Percentiles rank a stretch among this genome's conserved stretches.
phyloP scores from a whole-genome alignment of 164 flowering plant genomes.

The Magnolia changhungtana region DNA sequence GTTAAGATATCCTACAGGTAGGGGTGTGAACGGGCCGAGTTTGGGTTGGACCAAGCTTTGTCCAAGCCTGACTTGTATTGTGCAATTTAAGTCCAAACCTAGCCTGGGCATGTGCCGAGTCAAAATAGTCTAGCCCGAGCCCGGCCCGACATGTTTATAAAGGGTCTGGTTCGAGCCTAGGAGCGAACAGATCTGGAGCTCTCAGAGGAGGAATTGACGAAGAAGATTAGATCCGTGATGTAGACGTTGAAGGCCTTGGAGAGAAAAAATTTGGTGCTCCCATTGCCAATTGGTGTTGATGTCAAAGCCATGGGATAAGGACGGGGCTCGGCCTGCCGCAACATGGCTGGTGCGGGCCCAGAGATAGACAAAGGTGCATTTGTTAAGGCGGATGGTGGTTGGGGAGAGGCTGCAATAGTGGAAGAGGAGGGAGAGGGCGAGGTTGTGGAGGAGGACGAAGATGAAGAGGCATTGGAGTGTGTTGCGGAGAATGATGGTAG shows the following conservation, averaged over 20 bases:
- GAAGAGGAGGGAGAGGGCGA: constrained; percentile 23
- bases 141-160: too few relatives aligned
- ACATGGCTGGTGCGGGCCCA: constrained; percentile 26
- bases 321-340: constrained; percentile 25
- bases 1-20: too few relatives aligned
- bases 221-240: constrained; percentile 46
- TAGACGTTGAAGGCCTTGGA: constrained; percentile 35
- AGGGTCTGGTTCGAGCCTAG: too few relatives aligned
- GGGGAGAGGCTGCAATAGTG: constrained; percentile 28
- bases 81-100: too few relatives aligned
- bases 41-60: too few relatives aligned
- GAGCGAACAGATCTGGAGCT: background rate
- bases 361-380: constrained; percentile 36
- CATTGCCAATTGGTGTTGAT: constrained; percentile 48
- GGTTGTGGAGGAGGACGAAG: constrained; percentile 20
- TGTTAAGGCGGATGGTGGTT: constrained; percentile 31
- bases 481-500: background rate
- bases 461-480: background rate
- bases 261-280: constrained; percentile 23
- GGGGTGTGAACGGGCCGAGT: too few relatives aligned
- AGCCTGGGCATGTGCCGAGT: too few relatives aligned
- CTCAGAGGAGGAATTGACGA: constrained; percentile 35
- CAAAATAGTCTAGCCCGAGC: too few relatives aligned
- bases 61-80: too few relatives aligned
- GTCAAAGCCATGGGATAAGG: constrained; percentile 48